Conservation (phyloP, 1,284 basidiomycete species). For the Puccinia horiana region DNA sequence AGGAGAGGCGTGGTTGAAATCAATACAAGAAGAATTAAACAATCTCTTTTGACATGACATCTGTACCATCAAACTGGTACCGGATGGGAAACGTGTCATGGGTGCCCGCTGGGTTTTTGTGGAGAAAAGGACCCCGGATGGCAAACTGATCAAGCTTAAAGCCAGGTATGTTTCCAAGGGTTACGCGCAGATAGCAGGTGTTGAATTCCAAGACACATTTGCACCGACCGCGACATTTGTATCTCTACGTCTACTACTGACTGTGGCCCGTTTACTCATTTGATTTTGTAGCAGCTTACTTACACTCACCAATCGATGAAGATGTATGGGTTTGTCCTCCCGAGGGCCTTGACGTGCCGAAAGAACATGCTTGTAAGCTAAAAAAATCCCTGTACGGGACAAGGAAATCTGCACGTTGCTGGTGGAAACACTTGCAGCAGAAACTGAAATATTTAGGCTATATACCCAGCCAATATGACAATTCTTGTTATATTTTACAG, state of each 20-base stretch:
- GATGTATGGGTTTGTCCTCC: background rate
- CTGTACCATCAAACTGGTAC: too few species aligned
- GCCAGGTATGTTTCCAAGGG: conserved; percentile 1
- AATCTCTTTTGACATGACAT: background rate
- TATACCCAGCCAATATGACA: background rate
- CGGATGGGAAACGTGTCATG: background rate
- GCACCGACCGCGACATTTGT: conserved; percentile 20
- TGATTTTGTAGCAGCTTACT: conserved; percentile 30
- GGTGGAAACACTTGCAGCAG: conserved; percentile 7
- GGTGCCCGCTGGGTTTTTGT: background rate
- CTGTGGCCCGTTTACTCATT: conserved; percentile 18
- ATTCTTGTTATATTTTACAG: background rate
- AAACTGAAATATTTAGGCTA: background rate
- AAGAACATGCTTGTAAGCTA: background rate
- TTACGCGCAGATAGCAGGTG: background rate
- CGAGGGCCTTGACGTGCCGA: background rate
- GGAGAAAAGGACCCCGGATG: background rate
- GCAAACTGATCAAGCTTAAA: background rate
- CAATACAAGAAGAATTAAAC: too few species aligned
- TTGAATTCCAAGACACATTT: too few species aligned
- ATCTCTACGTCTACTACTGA: conserved; percentile 1
- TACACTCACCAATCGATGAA: conserved; percentile 5
- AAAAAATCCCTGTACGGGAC: conserved; percentile 25
- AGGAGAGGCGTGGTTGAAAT: background rate
- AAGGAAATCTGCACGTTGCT: background rate